Base-by-base conservation (phyloP, 139 green algal species). In the Gonium pectorale region DNA sequence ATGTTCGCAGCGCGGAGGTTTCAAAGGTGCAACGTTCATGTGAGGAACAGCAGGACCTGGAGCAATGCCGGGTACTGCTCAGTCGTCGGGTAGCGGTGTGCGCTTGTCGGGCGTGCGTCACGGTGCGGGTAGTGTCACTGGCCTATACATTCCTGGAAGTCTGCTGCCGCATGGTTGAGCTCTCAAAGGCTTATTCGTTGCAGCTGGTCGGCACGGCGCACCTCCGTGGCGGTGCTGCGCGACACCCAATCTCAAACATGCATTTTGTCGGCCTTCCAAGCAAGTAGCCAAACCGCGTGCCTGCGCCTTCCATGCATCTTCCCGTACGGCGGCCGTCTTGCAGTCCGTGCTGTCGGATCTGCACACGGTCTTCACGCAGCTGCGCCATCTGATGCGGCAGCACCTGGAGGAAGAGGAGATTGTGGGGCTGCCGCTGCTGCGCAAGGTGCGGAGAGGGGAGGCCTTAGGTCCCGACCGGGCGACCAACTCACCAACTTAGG, bases 331-430 rank as follows among this genome's bases (percentile, higher is more conserved):
- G n/a, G n/a, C n/a, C n/a, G n/a, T n/a, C n/a, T n/a, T 24, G 40
- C 74, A 81, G 74, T 3, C 37, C 19, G n/a, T 46, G 17, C 27
- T 83, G n/a, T 13, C 26, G 2, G 75, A 83, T 3, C 75, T 83
- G 41, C 41, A 46, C 41, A 13, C 31, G 2, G 40, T 63, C 44
- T 75, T 84, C 44, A 0, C 67, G 38, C 33, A 49, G 44, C 21
- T 85, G 31, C 63, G 79, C 26, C 22, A 24, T 11, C 37, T 41
- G 33, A 67, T 85, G 79, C 46, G 79, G 2, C 41, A 77, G 44
- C 79, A 85, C 60, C 67, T 85, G 79, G 64, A 85, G 49, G 60
- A 72, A 35, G 79, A 85, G 66, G 79, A 85, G 79, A 3, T 68
- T 11, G 22, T 77, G 44, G 79, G 64, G 11, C 46, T 85, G 44